Percentiles rank a stretch among this genome's conserved stretches.
Evolutionary conservation across 257 asterid genomes (phyloP).

Genomic region (Forsythia viridissima): DNA sequence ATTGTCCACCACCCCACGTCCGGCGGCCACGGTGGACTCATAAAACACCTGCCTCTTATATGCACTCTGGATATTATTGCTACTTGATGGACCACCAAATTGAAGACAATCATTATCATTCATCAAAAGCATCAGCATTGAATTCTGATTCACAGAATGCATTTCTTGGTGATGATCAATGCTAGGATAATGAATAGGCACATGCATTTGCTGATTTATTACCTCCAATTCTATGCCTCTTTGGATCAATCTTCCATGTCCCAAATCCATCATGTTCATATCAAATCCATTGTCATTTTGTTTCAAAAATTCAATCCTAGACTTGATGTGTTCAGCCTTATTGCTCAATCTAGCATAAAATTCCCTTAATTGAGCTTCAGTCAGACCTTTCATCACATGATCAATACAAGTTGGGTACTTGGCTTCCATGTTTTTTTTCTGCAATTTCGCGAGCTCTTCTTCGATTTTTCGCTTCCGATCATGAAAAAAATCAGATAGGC

Average conservation of each 20-base stretch:
- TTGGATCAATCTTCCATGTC: constrained; percentile 19
- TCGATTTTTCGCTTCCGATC: constrained; percentile 46
- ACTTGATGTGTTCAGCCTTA: constrained; percentile 23
- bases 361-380: constrained; percentile 36
- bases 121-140: constrained; percentile 42
- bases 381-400: constrained; percentile 16
- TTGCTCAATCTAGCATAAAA: constrained; percentile 26
- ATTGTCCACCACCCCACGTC: constrained; percentile 25
- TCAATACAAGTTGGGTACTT: constrained; percentile 42
- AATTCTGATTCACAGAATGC: constrained; percentile 27
- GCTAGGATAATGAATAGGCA: constrained; percentile 21
- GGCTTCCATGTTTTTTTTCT: constrained; percentile 42
- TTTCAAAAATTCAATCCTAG: constrained; percentile 36
- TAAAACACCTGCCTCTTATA: constrained; percentile 21
- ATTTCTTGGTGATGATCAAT: constrained; percentile 23
- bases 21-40: constrained; percentile 5
- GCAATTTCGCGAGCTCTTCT: constrained; percentile 47
- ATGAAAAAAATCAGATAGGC: constrained; percentile 46
- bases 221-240: constrained; percentile 27
- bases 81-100: constrained; percentile 23
- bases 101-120: constrained; percentile 25
- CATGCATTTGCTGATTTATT: constrained; percentile 23
- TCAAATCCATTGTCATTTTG: constrained; percentile 13
- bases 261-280: constrained; percentile 13
- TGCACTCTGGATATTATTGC: constrained; percentile 22